A percentile compares a stretch with the other conserved stretches of the same genome.
Conservation (phyloP, 768 basidiomycete genomes). For the Trametes cinnabarina region DNA sequence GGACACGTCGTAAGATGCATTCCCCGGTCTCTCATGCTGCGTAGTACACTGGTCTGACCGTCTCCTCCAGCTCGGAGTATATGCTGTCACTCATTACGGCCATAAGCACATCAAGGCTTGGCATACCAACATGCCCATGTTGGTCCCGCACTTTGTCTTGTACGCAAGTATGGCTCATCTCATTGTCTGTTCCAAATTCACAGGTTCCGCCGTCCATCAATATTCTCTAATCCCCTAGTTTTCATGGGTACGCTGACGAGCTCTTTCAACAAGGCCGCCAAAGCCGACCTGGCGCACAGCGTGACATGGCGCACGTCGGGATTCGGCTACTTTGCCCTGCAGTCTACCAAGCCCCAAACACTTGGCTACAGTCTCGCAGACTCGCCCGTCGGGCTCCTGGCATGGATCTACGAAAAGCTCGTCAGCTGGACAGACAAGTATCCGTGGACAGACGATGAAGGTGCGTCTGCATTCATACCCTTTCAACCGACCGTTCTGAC, state of each 20-base stretch:
- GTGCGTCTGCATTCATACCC: slow-evolving; percentile 25
- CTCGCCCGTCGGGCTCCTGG: slow-evolving; percentile 51
- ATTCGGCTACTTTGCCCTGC: slow-evolving; percentile 32
- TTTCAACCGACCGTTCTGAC: neutral
- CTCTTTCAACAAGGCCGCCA: slow-evolving; percentile 36
- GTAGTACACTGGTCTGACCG: neutral
- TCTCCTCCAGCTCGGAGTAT: slow-evolving; percentile 33
- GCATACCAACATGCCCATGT: slow-evolving; percentile 51
- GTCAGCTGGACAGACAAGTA: slow-evolving; percentile 44
- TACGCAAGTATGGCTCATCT: too few species aligned
- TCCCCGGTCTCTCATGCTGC: neutral
- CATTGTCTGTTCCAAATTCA: neutral
- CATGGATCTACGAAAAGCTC: slow-evolving; percentile 39
- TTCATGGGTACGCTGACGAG: slow-evolving; percentile 25
- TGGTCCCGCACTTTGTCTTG: slow-evolving; percentile 12
- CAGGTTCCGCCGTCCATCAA: neutral
- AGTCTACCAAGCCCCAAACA: slow-evolving; percentile 36
- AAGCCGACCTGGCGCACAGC: slow-evolving; percentile 26
- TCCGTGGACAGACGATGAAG: slow-evolving; percentile 57
- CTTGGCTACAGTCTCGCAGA: slow-evolving; percentile 53
- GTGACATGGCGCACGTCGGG: slow-evolving; percentile 28
- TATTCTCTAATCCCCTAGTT: slow-evolving; percentile 1
- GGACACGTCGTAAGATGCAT: slow-evolving; percentile 35
- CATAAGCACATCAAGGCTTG: slow-evolving; percentile 47
- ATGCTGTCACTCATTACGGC: slow-evolving; percentile 33